Evolutionary conservation across 345 rosid species (phyloP).

Genomic region (Brassica incana): DNA sequence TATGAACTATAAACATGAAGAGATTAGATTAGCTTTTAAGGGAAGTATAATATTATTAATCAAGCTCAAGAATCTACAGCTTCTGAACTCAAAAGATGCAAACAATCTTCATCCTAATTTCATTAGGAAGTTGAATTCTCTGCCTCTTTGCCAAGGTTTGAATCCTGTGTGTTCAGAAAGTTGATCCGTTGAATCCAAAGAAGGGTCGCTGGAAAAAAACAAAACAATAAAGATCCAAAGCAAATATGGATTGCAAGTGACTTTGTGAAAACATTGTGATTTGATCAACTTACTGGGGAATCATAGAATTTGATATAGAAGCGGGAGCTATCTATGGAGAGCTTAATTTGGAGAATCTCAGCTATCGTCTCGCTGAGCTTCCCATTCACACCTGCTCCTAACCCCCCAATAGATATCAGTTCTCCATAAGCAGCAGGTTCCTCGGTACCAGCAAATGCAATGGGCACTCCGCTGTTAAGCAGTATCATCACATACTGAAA

Average conservation of each 20-base stretch:
- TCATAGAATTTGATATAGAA: slow-evolving; percentile 86
- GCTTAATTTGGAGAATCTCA: slow-evolving; percentile 81
- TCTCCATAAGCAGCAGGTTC: slow-evolving; percentile 93
- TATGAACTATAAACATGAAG: background rate
- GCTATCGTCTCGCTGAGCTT: slow-evolving; percentile 77
- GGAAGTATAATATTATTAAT: background rate
- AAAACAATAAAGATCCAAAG: background rate
- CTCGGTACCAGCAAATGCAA: slow-evolving; percentile 85
- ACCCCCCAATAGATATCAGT: slow-evolving; percentile 79
- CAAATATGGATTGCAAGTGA: background rate
- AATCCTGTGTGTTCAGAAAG: slow-evolving; percentile 51
- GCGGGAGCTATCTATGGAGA: slow-evolving; percentile 77
- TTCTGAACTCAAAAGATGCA: background rate
- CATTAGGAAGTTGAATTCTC: slow-evolving; percentile 7
- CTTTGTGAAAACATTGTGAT: background rate
- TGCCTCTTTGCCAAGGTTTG: background rate
- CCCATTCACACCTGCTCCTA: slow-evolving; percentile 69
- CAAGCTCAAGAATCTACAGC: background rate
- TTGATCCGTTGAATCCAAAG: slow-evolving; percentile 79
- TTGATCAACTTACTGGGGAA: slow-evolving; percentile 50
- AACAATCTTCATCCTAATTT: background rate
- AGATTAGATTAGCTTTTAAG: background rate
- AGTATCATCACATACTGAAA: slow-evolving; percentile 91
- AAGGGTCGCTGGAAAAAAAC: slow-evolving; percentile 52
- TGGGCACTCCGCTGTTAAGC: slow-evolving; percentile 80